A percentile compares a stretch with the other conserved stretches of the same genome.
phyloP scores from a whole-genome alignment of 2,329 filamentous ascomycete genomes.

The Alternaria brassicae region DNA sequence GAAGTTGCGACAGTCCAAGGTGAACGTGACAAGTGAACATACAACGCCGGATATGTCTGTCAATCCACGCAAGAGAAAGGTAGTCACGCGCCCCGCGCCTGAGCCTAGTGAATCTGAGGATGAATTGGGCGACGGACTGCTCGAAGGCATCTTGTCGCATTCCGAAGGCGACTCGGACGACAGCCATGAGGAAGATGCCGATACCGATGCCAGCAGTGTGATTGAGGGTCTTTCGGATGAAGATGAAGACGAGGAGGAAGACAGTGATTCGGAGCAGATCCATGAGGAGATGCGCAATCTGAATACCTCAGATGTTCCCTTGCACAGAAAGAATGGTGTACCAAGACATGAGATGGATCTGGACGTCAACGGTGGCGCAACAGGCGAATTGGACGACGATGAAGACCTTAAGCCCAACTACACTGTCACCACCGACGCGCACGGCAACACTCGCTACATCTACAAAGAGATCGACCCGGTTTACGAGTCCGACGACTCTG shows the following conservation, averaged over 20 bases:
- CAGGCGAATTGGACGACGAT: constrained; percentile 41
- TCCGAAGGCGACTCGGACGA: constrained; percentile 51
- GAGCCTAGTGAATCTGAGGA: constrained; percentile 41
- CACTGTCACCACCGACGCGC: constrained; percentile 77
- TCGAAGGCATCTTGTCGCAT: constrained; percentile 54
- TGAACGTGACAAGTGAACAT: constrained; percentile 9
- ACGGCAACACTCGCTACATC: constrained; percentile 87
- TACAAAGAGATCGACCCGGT: constrained; percentile 93
- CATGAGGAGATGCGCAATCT: constrained; percentile 55
- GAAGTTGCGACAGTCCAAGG: constrained; percentile 12
- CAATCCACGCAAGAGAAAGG: constrained; percentile 60
- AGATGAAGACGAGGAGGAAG: constrained; percentile 43
- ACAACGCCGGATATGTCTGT: constrained; percentile 41
- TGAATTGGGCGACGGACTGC: constrained; percentile 48
- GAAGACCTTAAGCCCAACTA: constrained; percentile 58
- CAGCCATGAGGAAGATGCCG: constrained; percentile 30
- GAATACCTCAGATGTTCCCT: constrained; percentile 43
- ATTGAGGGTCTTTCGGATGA: constrained; percentile 44
- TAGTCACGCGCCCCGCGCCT: constrained; percentile 47
- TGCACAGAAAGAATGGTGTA: constrained; percentile 24
- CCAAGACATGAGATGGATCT: constrained; percentile 26
- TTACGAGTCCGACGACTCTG: constrained; percentile 95
- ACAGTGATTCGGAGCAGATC: constrained; percentile 53
- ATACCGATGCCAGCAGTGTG: constrained; percentile 43
- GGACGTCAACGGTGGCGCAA: constrained; percentile 17